Evolutionary conservation across 805 yeast species (phyloP), one percentile per base, ranked within the genome.

Genomic region (Dipodascus albidus): DNA sequence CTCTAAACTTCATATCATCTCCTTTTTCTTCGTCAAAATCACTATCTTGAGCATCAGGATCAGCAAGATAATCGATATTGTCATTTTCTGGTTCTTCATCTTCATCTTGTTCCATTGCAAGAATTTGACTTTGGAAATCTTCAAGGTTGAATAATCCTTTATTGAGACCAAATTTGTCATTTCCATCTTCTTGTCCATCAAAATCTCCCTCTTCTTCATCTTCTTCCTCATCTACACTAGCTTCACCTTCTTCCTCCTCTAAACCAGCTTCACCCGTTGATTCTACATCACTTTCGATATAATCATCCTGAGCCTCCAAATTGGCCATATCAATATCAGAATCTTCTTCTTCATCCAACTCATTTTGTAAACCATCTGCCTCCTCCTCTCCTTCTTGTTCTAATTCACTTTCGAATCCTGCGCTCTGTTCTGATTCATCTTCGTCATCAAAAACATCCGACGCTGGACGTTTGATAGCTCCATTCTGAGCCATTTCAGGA

Each of bases 131-230:
- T 68, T 85, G 87, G 72, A 86, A 91, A 52, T 85, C 86, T 59
- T 88, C 95, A 47, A 91, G 79, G 55, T 87, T 81, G 64, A 91
- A 91, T 60, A 89, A 83, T 3, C 81, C 87, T 62, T 87, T 95
- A 64, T 90, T 86, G 27, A 90, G 73, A 1, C 89, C 42, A 49
- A 11, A 42, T 1, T 47, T 17, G 41, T 51, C 51, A 4, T 52
- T 52, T 19, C 3, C 52, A 19, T 3, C 47, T 6, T 44, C 53
- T 2, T 51, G 57, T 2, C 35, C 17, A 6, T 58, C 59, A n/a
- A 53, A 53, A 3, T 59, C 63, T 3, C 56, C 64, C 2, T 57
- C 61, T n/a, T 55, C 62, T 2, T 57, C 56, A 23, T 58, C 59
- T 2, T 57, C 61, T n/a, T 55, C 62, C 2, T 57, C 56, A 22